Evolutionary conservation across 306 rosid species (phyloP), one percentile per base, ranked within the genome.

Genomic region (Echinosophora koreensis): DNA sequence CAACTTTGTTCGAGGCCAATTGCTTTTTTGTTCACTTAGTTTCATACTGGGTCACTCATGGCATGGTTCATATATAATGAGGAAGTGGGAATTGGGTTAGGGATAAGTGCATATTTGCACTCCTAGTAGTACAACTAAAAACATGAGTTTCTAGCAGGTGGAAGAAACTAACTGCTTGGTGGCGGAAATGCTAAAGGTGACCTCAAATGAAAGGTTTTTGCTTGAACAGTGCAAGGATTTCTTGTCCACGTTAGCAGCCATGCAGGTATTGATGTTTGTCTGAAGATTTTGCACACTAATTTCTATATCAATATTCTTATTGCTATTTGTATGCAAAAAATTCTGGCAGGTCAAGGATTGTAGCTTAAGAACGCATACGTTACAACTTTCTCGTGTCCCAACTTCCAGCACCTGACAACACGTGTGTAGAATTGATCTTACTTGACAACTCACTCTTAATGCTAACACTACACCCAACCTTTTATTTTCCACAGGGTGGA

Each of bases 211-310:
- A 84, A 84, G 88, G 84, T 61, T 77, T 83, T 66, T 88, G 82
- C 97, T 92, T 54, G 96, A 90, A 71, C 97, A 90, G 55, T 90
- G 93, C 89, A 87, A 88, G 77, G 97, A 88, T 18, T 87, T 87
- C 73, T 90, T 92, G 86, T 92, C 96, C 38, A 87, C 92, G 0
- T 66, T 90, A 86, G 88, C 89, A 30, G 93, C 89, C 76, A 83
- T 87, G 93, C 93, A 92, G 93, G 97, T 92, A 76, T 62, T 62
- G 70, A n/a, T 67, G 42, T 6, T 74, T 15, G 5, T 60, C 34
- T 11, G 55, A 64, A 60, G 55, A 65, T 58, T 28, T 81, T 18
- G 59, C 51, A 5, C 49, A 14, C 68, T n/a, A 63, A 38, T 76
- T 76, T 38, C 51, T 72, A 7, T 46, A 64, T 51, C 76, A 39